A percentile compares a stretch with the other conserved stretches of the same genome.
Conservation (phyloP, 495 filamentous ascomycete species). For the Talaromyces adpressus region DNA sequence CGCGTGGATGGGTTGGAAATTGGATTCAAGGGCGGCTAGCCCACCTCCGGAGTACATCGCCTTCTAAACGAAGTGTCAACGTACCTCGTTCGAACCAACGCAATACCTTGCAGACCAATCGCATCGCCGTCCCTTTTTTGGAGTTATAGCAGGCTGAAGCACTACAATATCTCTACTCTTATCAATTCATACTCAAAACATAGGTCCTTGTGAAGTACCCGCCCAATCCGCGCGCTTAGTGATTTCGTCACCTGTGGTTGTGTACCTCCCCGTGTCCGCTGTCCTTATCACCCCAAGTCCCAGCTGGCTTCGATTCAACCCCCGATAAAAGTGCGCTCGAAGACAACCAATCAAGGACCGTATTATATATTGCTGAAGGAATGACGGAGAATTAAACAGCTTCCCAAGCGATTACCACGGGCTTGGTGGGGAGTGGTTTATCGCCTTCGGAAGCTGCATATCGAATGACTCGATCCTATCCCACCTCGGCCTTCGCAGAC, state of each 20-base stretch:
- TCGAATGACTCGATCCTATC: slow-evolving; percentile 38
- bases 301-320: not conserved
- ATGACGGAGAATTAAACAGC: slow-evolving; percentile 1
- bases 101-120: not conserved
- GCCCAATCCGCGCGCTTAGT: not conserved
- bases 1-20: not conserved
- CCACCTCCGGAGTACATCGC: not conserved
- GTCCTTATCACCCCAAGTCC: not conserved
- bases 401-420: slow-evolving; percentile 7
- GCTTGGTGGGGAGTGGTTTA: slow-evolving; percentile 6
- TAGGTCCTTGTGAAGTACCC: not conserved
- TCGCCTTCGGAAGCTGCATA: slow-evolving; percentile 22
- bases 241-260: not conserved
- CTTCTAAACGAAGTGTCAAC: not conserved
- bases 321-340: not conserved
- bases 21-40: not conserved
- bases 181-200: not conserved
- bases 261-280: not conserved
- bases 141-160: not conserved
- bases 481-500: slow-evolving; percentile 13
- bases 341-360: too few species aligned
- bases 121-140: not conserved
- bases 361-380: not conserved
- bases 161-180: not conserved
- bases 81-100: not conserved